Percentiles rank a stretch among this genome's conserved stretches.
phyloP scores from a whole-genome alignment of 331 rosid genomes.

The Pyrus hybrid region DNA sequence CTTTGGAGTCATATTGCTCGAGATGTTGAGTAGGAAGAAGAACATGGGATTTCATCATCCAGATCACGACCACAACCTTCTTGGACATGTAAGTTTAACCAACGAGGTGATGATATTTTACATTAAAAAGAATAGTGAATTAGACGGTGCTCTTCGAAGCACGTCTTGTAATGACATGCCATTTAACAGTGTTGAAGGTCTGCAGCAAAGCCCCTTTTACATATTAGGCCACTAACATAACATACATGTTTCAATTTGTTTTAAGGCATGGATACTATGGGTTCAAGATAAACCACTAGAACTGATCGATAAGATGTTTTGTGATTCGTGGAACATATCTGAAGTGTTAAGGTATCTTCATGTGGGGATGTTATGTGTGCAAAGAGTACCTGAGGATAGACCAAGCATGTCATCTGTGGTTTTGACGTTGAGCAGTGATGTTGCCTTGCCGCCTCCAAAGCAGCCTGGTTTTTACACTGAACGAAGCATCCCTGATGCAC shows the following conservation, averaged over 20 bases:
- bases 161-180: background rate
- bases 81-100: slow-evolving; percentile 11
- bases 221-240: background rate
- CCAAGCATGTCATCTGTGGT: slow-evolving; percentile 15
- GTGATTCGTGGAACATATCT: background rate
- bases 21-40: slow-evolving; percentile 4
- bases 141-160: too few species aligned
- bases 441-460: background rate
- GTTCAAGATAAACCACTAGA: background rate
- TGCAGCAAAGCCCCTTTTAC: background rate
- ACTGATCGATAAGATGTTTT: background rate
- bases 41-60: background rate
- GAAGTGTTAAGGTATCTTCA: slow-evolving; percentile 7
- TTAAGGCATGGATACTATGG: slow-evolving; percentile 9
- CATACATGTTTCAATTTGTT: background rate
- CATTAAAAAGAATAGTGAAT: too few species aligned
- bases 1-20: slow-evolving; percentile 13
- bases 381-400: slow-evolving; percentile 8
- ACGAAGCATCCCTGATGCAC: background rate
- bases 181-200: background rate
- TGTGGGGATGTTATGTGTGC: slow-evolving; percentile 4
- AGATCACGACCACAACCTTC: slow-evolving; percentile 4
- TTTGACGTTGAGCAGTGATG: background rate
- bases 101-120: background rate
- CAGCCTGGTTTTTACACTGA: background rate